Conservation (phyloP, 371 early-diverging fungal genomes). For the Apophysomyces ossiformis region DNA sequence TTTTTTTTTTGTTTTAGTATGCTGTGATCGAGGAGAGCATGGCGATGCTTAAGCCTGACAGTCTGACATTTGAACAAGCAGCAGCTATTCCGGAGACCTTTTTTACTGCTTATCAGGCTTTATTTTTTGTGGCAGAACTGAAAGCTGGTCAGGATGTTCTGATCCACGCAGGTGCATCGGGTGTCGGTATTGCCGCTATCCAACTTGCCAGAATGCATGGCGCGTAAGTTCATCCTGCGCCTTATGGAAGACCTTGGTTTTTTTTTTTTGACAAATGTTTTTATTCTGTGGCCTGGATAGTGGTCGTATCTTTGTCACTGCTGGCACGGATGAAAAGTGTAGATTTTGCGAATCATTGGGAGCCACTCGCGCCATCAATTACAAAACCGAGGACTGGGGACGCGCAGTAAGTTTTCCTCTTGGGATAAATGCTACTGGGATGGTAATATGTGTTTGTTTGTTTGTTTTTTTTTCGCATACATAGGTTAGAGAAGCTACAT, state of each 20-base stretch:
- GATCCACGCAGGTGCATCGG: slow-evolving; percentile 83
- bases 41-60: slow-evolving; percentile 65
- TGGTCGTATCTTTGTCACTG: slow-evolving; percentile 70
- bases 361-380: slow-evolving; percentile 77
- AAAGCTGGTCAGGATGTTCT: slow-evolving; percentile 67
- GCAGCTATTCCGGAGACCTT: slow-evolving; percentile 79
- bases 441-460: slow-evolving; percentile 27
- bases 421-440: too few relatives aligned
- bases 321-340: slow-evolving; percentile 69
- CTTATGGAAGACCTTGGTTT: background rate
- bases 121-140: slow-evolving; percentile 64
- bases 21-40: slow-evolving; percentile 62
- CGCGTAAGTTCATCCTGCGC: slow-evolving; percentile 53
- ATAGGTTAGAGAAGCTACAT: slow-evolving; percentile 60
- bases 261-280: background rate
- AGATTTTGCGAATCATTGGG: slow-evolving; percentile 70
- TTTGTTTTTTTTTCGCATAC: slow-evolving; percentile 7
- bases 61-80: slow-evolving; percentile 64
- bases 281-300: background rate
- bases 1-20: slow-evolving; percentile 47
- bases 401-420: too few relatives aligned
- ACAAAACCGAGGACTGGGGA: slow-evolving; percentile 67
- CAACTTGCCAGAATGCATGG: slow-evolving; percentile 71
- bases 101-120: slow-evolving; percentile 83
- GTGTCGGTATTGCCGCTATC: slow-evolving; percentile 79